phyloP scores from a whole-genome alignment of 1,284 basidiomycete species.

The Malassezia brasiliensis region DNA sequence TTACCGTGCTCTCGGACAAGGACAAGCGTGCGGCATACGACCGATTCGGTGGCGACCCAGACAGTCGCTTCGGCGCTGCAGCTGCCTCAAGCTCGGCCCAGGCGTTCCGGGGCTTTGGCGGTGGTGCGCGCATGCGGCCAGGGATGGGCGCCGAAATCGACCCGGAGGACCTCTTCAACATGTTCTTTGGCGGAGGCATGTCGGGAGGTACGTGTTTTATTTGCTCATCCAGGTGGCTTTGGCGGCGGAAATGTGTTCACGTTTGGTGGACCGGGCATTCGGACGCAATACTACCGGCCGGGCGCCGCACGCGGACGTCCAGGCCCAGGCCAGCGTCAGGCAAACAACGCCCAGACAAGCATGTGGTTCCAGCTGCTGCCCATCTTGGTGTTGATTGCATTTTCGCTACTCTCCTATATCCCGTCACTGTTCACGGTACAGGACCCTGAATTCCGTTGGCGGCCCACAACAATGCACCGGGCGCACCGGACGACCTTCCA shows the following conservation, averaged over 20 bases:
- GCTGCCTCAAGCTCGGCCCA: conserved; percentile 45
- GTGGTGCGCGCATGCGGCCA: conserved; percentile 14
- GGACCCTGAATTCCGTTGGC: conserved; percentile 72
- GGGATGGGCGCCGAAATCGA: conserved; percentile 70
- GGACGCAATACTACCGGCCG: conserved; percentile 29
- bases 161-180: conserved; percentile 93
- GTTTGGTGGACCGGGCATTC: conserved; percentile 37
- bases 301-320: conserved; percentile 8
- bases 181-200: conserved; percentile 83
- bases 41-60: conserved; percentile 72
- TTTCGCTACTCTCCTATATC: conserved; percentile 70
- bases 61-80: conserved; percentile 56
- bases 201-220: background rate
- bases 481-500: conserved; percentile 54
- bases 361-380: conserved; percentile 75
- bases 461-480: conserved; percentile 45
- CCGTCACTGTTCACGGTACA: conserved; percentile 63
- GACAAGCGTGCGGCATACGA: conserved; percentile 87
- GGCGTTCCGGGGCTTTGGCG: conserved; percentile 44
- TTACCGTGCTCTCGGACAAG: conserved; percentile 83
- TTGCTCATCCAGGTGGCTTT: conserved; percentile 6
- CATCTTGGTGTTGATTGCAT: conserved; percentile 51
- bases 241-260: conserved; percentile 32
- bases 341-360: conserved; percentile 55
- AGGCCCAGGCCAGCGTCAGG: conserved; percentile 31